Percentiles rank a stretch among this genome's conserved stretches.
phyloP scores from a whole-genome alignment of 2,329 filamentous ascomycete genomes.

The Colletotrichum chlorophyti region DNA sequence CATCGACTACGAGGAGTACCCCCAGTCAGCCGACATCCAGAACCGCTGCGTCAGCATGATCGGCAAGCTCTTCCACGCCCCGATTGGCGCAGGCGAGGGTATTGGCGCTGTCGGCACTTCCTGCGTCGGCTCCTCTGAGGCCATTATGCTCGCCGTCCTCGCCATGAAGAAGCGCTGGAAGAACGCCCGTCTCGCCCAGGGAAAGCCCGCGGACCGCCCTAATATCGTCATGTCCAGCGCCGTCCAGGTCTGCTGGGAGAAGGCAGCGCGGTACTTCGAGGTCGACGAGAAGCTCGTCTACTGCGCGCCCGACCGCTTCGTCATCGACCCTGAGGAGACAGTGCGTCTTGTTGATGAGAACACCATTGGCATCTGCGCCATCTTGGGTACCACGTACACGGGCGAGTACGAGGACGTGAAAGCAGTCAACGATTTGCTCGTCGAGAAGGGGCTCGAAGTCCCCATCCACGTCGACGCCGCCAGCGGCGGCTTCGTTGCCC shows the following conservation, averaged over 20 bases:
- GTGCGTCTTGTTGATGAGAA: conserved; percentile 70
- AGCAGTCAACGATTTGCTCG: conserved; percentile 85
- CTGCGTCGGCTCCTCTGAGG: conserved; percentile 88
- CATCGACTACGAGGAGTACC: conserved; percentile 87
- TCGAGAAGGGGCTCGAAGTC: conserved; percentile 76
- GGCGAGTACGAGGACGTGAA: conserved; percentile 96
- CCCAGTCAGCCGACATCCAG: conserved; percentile 83
- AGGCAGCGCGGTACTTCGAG: conserved; percentile 88
- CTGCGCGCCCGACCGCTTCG: conserved; percentile 66
- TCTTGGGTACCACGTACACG: conserved; percentile 92
- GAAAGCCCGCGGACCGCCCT: conserved; percentile 80
- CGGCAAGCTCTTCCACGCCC: conserved; percentile 85
- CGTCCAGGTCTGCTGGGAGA: conserved; percentile 98
- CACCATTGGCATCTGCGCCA: conserved; percentile 89
- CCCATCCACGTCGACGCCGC: conserved; percentile 96
- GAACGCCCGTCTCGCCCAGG: conserved; percentile 82
- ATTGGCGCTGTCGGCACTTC: conserved; percentile 82
- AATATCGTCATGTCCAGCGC: conserved; percentile 97
- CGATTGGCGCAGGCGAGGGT: conserved; percentile 56
- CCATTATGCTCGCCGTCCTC: conserved; percentile 81
- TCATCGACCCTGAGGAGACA: conserved; percentile 68
- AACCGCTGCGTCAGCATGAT: conserved; percentile 95
- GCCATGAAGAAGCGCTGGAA: conserved; percentile 98
- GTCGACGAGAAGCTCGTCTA: conserved; percentile 85
- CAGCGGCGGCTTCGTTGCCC: conserved; percentile 89